These are phyloP conservation scores for Prunus dulcis DNA, from an alignment of 306 rosid species.

Conservation along the genomic window DNA sequence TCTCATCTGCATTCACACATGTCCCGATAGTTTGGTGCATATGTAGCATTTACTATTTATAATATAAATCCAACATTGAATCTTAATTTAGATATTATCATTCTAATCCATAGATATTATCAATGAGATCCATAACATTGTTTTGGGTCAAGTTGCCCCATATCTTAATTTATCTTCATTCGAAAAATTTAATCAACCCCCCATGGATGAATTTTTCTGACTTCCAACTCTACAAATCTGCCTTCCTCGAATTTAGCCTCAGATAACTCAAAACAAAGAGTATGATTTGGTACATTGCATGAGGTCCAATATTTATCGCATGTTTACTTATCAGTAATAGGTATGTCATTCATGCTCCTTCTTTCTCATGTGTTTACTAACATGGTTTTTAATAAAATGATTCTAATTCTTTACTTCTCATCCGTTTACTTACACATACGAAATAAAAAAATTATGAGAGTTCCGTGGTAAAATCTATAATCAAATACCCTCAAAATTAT, in stretches of 20 bases:
- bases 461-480: too few relatives aligned
- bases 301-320: not conserved
- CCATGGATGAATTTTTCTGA: not conserved
- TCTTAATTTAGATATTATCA: too few relatives aligned
- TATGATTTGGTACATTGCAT: not conserved
- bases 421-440: too few relatives aligned
- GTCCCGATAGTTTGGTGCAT: not conserved
- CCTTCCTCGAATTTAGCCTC: not conserved
- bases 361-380: too few relatives aligned
- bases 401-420: too few relatives aligned
- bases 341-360: too few relatives aligned
- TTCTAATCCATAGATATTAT: not conserved
- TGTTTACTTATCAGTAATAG: not conserved
- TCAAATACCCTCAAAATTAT: too few relatives aligned
- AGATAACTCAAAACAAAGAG: not conserved
- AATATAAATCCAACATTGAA: not conserved
- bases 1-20: constrained; percentile 1
- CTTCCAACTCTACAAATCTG: not conserved
- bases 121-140: not conserved
- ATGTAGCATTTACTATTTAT: not conserved
- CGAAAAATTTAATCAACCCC: too few relatives aligned
- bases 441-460: too few relatives aligned
- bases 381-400: too few relatives aligned
- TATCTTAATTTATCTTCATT: not conserved
- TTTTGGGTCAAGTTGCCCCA: not conserved